Conservation (phyloP, 139 green algal genomes). For the Monoraphidium neglectum region DNA sequence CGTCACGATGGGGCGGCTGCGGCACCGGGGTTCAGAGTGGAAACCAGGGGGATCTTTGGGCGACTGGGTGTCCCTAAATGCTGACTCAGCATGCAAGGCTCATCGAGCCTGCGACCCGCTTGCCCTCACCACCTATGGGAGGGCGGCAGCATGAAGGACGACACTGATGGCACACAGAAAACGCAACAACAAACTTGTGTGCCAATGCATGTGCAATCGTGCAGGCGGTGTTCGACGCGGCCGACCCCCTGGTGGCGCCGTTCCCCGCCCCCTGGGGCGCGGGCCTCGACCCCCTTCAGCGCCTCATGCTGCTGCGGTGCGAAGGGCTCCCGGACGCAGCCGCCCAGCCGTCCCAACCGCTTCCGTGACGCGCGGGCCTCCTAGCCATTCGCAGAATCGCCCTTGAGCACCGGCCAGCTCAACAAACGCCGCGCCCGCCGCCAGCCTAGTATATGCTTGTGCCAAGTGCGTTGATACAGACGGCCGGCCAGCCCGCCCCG, state of each 20-base stretch:
- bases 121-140: background rate
- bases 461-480: too few relatives aligned
- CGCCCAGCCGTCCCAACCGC: too few relatives aligned
- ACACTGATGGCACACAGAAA: background rate
- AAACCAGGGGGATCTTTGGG: background rate
- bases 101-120: background rate
- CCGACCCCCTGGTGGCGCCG: conserved; percentile 42
- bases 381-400: too few relatives aligned
- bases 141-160: conserved; percentile 49
- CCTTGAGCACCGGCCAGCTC: too few relatives aligned
- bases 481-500: too few relatives aligned
- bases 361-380: too few relatives aligned
- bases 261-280: conserved; percentile 54
- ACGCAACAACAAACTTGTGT: background rate
- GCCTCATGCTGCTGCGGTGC: conserved; percentile 66
- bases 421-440: too few relatives aligned
- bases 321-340: too few relatives aligned
- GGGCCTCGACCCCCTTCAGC: conserved; percentile 66
- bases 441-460: too few relatives aligned
- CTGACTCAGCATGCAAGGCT: too few relatives aligned
- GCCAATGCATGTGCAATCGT: background rate
- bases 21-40: conserved; percentile 10
- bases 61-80: too few relatives aligned
- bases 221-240: conserved; percentile 21
- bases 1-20: background rate